A percentile compares a stretch with the other conserved stretches of the same genome.
These are phyloP conservation scores for barrel medic (Medicago truncatula) DNA, from an alignment of 306 rosid genomes.

Conservation along the genomic window DNA sequence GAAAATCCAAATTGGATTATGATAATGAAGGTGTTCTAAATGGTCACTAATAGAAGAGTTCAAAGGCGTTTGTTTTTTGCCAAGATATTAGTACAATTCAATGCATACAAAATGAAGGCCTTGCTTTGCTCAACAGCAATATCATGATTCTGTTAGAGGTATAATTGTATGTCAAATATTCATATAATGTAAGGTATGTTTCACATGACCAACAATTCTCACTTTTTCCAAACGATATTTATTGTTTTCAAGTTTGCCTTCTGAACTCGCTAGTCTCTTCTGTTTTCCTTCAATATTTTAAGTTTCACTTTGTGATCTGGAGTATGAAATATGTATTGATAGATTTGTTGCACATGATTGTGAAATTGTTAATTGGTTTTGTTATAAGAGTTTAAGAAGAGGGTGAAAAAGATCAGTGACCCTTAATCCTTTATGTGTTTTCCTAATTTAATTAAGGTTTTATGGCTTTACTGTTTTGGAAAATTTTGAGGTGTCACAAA, in stretches of 20 bases:
- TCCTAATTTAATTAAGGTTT: slow-evolving; percentile 38
- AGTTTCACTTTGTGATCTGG: background rate
- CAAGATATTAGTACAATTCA: background rate
- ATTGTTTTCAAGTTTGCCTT: slow-evolving; percentile 42
- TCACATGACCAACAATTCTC: background rate
- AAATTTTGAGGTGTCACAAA: slow-evolving; percentile 38
- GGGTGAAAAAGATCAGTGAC: background rate
- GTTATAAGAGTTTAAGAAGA: background rate
- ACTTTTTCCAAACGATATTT: no score
- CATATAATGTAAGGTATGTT: no score
- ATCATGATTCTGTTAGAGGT: no score
- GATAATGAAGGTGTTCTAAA: background rate
- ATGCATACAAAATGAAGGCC: background rate
- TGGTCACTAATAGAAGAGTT: background rate
- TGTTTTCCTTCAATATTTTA: background rate
- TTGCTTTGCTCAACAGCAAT: no score
- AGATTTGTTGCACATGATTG: slow-evolving; percentile 50
- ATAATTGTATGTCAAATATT: no score
- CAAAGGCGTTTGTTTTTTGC: background rate
- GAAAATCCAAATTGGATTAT: slow-evolving; percentile 7
- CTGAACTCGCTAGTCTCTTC: background rate
- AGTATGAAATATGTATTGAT: background rate
- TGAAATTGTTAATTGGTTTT: slow-evolving; percentile 55
- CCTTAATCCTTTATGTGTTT: background rate
- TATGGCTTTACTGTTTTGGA: slow-evolving; percentile 26